phyloP scores from a whole-genome alignment of 75 land plant genomes.

The Chamaecyparis obtusa region DNA sequence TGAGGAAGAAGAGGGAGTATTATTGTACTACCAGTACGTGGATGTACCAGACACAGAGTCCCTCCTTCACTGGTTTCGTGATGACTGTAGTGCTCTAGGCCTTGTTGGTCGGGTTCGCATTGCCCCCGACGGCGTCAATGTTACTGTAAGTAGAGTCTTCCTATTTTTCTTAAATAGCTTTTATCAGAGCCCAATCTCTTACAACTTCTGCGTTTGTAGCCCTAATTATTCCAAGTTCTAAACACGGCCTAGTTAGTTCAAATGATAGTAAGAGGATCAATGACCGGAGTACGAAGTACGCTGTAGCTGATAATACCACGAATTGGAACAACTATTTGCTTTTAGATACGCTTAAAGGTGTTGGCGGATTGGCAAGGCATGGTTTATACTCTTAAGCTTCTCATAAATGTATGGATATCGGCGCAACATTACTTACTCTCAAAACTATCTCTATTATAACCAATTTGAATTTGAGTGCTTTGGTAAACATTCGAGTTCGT shows the following conservation, averaged over 20 bases:
- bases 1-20: conserved; percentile 59
- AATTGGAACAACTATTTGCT: neutral
- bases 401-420: neutral
- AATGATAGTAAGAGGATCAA: neutral
- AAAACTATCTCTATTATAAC: neutral
- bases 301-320: neutral
- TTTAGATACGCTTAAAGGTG: neutral
- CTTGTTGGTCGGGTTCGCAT: conserved; percentile 88
- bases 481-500: neutral
- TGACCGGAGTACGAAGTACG: neutral
- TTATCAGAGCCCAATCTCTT: neutral
- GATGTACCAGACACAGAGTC: conserved; percentile 44
- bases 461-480: neutral
- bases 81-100: conserved; percentile 55
- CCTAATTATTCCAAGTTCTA: neutral
- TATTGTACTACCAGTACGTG: conserved; percentile 85
- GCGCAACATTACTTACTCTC: no score
- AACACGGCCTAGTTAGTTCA: neutral
- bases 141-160: conserved; percentile 57
- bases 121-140: conserved; percentile 84
- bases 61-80: conserved; percentile 46
- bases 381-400: neutral
- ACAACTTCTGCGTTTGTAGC: neutral
- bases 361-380: neutral
- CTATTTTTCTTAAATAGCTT: neutral